Conservation (phyloP, 2,329 filamentous ascomycete genomes). For the Penicillium verrucosum region DNA sequence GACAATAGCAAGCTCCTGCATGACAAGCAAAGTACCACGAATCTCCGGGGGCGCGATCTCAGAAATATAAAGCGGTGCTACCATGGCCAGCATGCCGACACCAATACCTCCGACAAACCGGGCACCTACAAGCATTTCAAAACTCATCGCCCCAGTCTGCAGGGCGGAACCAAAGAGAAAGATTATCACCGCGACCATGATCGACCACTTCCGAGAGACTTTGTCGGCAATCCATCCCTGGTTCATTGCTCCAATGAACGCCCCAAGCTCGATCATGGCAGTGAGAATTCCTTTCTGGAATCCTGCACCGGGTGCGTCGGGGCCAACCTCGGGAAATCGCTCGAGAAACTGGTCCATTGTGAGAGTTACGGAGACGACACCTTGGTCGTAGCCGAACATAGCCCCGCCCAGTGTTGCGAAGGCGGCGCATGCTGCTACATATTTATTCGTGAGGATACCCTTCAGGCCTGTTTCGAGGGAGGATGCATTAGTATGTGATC, state of each 20-base stretch:
- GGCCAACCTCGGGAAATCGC: slow-evolving; percentile 43
- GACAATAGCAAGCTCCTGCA: slow-evolving; percentile 49
- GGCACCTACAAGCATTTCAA: slow-evolving; percentile 50
- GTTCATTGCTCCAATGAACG: slow-evolving; percentile 44
- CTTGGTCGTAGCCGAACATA: slow-evolving; percentile 49
- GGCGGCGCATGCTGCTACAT: slow-evolving; percentile 49
- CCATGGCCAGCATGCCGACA: slow-evolving; percentile 37
- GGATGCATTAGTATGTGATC: background rate
- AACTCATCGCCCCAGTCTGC: slow-evolving; percentile 49
- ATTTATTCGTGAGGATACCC: slow-evolving; percentile 47
- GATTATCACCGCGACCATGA: slow-evolving; percentile 50
- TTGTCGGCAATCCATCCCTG: slow-evolving; percentile 51
- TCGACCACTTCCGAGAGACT: slow-evolving; percentile 51
- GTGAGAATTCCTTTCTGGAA: slow-evolving; percentile 47
- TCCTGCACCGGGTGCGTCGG: slow-evolving; percentile 34
- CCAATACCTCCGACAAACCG: slow-evolving; percentile 40
- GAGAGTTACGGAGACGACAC: slow-evolving; percentile 44
- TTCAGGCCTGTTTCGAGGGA: slow-evolving; percentile 31
- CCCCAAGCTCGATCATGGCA: slow-evolving; percentile 54
- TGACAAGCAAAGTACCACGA: slow-evolving; percentile 29
- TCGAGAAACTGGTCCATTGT: slow-evolving; percentile 52
- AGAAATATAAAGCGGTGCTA: slow-evolving; percentile 37
- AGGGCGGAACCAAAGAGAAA: slow-evolving; percentile 51
- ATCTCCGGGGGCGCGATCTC: slow-evolving; percentile 36
- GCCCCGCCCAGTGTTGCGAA: slow-evolving; percentile 50